Evolutionary conservation across 352 stramenopile species (phyloP).

Genomic region (Aphanomyces stellatus): DNA sequence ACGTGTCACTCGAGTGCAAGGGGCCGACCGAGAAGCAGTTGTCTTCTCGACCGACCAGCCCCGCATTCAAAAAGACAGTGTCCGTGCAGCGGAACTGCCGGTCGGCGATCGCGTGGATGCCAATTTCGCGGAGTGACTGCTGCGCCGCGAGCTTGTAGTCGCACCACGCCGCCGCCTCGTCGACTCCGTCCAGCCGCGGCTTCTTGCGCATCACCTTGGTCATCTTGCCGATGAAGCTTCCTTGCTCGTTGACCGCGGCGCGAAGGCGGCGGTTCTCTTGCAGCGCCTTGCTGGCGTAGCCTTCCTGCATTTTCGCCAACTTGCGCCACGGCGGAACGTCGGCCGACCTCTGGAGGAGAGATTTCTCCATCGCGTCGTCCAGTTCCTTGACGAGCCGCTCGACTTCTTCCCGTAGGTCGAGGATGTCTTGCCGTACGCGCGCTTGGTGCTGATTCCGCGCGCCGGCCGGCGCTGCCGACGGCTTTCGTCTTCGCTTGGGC

Average conservation of each 20-base stretch:
- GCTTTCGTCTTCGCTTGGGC: background rate
- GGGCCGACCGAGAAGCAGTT: background rate
- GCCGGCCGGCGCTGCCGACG: background rate
- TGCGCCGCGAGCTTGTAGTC: constrained; percentile 2
- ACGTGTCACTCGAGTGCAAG: background rate
- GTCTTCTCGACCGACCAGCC: background rate
- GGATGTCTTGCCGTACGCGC: background rate
- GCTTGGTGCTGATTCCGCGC: background rate
- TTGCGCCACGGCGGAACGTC: background rate
- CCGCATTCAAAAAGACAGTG: constrained; percentile 11
- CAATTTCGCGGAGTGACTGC: background rate
- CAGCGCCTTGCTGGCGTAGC: background rate
- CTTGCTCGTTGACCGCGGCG: background rate
- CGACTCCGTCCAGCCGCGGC: background rate
- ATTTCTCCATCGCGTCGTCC: background rate
- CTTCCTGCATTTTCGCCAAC: background rate
- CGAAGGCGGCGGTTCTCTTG: background rate
- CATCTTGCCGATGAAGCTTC: background rate
- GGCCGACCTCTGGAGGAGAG: too few relatives aligned
- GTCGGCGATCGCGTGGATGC: background rate
- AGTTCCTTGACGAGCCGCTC: background rate
- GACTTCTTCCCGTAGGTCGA: background rate
- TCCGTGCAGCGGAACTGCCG: background rate
- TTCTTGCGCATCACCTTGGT: background rate
- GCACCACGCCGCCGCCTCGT: background rate